phyloP scores from a whole-genome alignment of 225 moss, liverwort and hornwort genomes.

The Pseudisothecium myosuroides region DNA sequence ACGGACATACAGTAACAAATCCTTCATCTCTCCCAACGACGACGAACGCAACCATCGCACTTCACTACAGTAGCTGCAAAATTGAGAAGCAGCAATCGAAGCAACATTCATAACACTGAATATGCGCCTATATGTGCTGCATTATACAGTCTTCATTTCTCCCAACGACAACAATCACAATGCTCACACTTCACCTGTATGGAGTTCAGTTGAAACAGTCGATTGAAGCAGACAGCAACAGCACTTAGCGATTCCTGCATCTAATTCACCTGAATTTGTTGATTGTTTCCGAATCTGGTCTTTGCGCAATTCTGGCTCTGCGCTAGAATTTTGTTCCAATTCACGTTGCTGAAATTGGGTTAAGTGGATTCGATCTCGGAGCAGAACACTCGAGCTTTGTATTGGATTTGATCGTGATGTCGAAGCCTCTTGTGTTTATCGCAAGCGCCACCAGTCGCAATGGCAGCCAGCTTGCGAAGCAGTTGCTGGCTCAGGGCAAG shows the following conservation, averaged over 20 bases:
- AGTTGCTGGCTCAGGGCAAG: neutral
- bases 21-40: neutral
- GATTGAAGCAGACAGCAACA: too few species aligned
- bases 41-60: neutral
- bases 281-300: neutral
- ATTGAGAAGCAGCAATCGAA: neutral
- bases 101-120: neutral
- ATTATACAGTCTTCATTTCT: neutral
- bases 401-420: neutral
- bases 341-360: too few species aligned
- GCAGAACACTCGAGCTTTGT: too few species aligned
- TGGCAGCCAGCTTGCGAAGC: neutral
- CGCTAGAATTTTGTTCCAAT: too few species aligned
- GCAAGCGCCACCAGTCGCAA: constrained; percentile 13
- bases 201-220: too few species aligned
- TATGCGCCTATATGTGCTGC: too few species aligned
- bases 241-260: too few species aligned
- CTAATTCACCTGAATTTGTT: neutral
- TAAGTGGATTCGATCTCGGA: too few species aligned
- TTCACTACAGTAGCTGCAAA: neutral
- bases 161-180: too few species aligned
- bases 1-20: too few species aligned
- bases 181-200: too few species aligned
- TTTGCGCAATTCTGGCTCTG: neutral
- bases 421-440: constrained; percentile 10